Conservation (phyloP, 2,329 filamentous ascomycete genomes). For the Lachnellula arida region DNA sequence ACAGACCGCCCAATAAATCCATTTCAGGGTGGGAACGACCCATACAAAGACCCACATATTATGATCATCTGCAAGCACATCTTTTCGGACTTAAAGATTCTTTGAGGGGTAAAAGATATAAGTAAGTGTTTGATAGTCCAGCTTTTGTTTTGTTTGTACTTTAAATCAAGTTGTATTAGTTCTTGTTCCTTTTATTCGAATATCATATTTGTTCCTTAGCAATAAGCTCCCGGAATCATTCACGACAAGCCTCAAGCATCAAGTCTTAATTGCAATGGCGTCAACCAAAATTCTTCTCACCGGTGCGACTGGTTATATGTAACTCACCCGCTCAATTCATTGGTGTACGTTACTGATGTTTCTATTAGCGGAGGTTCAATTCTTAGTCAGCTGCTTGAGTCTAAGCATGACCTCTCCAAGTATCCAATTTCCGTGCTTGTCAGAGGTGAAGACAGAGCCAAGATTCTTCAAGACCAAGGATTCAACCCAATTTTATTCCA, state of each 20-base stretch:
- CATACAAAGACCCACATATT: too few relatives aligned
- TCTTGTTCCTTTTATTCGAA: too few relatives aligned
- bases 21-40: too few relatives aligned
- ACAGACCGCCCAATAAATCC: too few relatives aligned
- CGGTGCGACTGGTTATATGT: constrained; percentile 19
- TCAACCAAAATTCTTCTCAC: constrained; percentile 12
- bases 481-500: constrained; percentile 17
- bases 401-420: constrained; percentile 1
- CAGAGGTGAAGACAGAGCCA: constrained; percentile 16
- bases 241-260: not conserved
- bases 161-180: too few relatives aligned
- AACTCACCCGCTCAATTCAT: not conserved
- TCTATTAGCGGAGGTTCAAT: constrained; percentile 15
- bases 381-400: constrained; percentile 8
- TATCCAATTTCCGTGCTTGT: constrained; percentile 16
- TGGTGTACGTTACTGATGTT: not conserved
- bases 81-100: too few relatives aligned
- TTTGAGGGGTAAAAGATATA: too few relatives aligned
- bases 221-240: too few relatives aligned
- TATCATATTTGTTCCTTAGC: too few relatives aligned
- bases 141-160: too few relatives aligned
- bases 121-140: too few relatives aligned
- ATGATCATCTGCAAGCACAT: too few relatives aligned
- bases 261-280: not conserved
- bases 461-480: constrained; percentile 9